Evolutionary conservation across 768 basidiomycete species (phyloP).

Genomic region (Xerocomellus amylosporus): DNA sequence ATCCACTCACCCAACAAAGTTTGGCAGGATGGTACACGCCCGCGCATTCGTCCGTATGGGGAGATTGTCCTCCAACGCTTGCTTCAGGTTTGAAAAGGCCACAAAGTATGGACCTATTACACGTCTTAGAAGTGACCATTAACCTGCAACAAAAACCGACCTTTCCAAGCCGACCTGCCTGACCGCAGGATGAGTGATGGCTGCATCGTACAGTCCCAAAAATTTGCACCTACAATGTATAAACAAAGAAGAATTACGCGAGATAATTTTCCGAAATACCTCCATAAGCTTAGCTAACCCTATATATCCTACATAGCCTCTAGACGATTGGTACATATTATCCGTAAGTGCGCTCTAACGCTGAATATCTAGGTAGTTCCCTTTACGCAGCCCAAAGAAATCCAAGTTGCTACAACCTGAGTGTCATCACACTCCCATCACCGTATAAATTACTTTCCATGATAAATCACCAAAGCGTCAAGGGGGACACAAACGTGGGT

Average conservation of each 20-base stretch:
- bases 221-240: too few relatives aligned
- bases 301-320: too few relatives aligned
- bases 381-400: not conserved
- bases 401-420: not conserved
- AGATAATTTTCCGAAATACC: not conserved
- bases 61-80: slow-evolving; percentile 76
- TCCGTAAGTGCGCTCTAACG: not conserved
- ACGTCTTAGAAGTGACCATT: not conserved
- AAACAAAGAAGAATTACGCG: slow-evolving; percentile 4
- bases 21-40: slow-evolving; percentile 90
- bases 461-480: not conserved
- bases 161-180: slow-evolving; percentile 85
- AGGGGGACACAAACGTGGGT: not conserved
- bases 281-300: slow-evolving; percentile 1
- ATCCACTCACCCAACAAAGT: slow-evolving; percentile 82
- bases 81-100: slow-evolving; percentile 82
- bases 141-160: slow-evolving; percentile 32
- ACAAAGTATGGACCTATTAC: slow-evolving; percentile 87
- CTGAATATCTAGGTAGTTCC: not conserved
- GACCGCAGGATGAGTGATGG: slow-evolving; percentile 58
- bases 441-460: not conserved
- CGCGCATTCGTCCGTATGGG: slow-evolving; percentile 87
- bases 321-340: too few relatives aligned
- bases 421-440: not conserved
- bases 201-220: slow-evolving; percentile 43